Evolutionary conservation across 2,329 filamentous ascomycete genomes (phyloP), one percentile per base, ranked within the genome.

Genomic region (Cladosporium phlei): DNA sequence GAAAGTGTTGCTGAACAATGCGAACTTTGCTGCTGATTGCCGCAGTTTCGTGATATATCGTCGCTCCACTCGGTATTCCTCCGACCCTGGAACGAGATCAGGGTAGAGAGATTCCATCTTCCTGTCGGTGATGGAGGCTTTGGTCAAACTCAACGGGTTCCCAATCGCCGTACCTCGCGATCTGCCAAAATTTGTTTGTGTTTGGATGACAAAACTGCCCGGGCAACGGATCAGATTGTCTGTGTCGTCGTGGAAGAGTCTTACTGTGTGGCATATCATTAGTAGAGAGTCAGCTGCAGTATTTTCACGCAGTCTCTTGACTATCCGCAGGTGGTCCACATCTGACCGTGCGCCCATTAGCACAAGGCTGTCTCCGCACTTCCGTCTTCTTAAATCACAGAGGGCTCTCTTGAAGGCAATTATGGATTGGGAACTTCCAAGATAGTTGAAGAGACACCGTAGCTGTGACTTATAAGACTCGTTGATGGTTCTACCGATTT

Each of bases 341-440:
- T 22, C 19, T 12, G 33, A 35, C 19, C 12, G 19, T 35, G 33
- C 33, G 19, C 33, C 33, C 33, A 21, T 22, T 11, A 35, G 19
- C 19, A 35, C 19, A 35, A 35, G 19, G 12, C 22, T 11, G 19
- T 35, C 33, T 22, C 5, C 33, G 33, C 33, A 22, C 19, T n/a
- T 22, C 7, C 33, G 6, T 20, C 19, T 19, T 35, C 33, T 35
- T 6, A 35, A 19, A 35, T 35, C 33, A 20, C 33, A 2, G 16
- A 35, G 33, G n/a, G 33, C 33, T 35, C 33, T 35, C 19, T 35
- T 35, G 33, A 35, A 35, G 22, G 33, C 19, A 11, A 35, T 20
- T 12, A 35, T 4, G 11, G 33, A 35, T 12, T 22, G 33, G 33
- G 12, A 21, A 12, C 33, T 35, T 35, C 33, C 33, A 11, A 35